A percentile compares a stretch with the other conserved stretches of the same genome.
These are phyloP conservation scores for Porphyridium purpureum DNA, from an alignment of 23 red algal species.

Conservation along the genomic window DNA sequence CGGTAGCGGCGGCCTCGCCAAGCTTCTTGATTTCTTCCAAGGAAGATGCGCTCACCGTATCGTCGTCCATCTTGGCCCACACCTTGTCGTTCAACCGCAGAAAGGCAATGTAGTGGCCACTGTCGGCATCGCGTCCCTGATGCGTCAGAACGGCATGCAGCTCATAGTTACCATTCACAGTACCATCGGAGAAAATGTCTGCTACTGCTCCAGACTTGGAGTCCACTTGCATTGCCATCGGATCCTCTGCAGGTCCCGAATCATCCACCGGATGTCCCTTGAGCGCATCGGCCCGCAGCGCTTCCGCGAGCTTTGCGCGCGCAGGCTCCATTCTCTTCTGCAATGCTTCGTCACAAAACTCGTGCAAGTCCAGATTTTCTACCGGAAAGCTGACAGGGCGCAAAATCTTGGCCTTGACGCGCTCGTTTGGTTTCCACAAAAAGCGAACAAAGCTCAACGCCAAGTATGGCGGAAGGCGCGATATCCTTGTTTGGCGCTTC, in stretches of 20 bases:
- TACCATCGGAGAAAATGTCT: background rate
- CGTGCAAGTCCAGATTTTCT: conserved; percentile 53
- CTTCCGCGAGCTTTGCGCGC: too few species aligned
- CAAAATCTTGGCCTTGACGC: conserved; percentile 94
- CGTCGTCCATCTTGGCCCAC: conserved; percentile 95
- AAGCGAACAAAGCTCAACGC: conserved; percentile 88
- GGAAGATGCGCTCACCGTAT: conserved; percentile 33
- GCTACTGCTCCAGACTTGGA: too few species aligned
- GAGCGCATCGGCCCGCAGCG: too few species aligned
- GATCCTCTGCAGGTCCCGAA: too few species aligned
- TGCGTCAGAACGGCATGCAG: conserved; percentile 87
- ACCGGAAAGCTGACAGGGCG: conserved; percentile 73
- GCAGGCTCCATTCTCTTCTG: conserved; percentile 7
- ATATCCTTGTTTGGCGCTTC: conserved; percentile 43
- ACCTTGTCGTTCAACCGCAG: conserved; percentile 8
- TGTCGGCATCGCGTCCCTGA: conserved; percentile 75
- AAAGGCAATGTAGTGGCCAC: conserved; percentile 94
- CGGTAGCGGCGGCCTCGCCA: too few species aligned
- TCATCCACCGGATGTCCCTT: background rate
- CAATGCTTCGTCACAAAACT: conserved; percentile 66
- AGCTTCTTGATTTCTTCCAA: conserved; percentile 76
- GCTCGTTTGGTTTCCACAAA: conserved; percentile 89
- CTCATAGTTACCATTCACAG: conserved; percentile 61
- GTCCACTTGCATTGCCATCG: too few species aligned
- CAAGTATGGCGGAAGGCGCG: conserved; percentile 70